Evolutionary conservation across 768 basidiomycete genomes (phyloP).

Genomic region (Suillus clintonianus): DNA sequence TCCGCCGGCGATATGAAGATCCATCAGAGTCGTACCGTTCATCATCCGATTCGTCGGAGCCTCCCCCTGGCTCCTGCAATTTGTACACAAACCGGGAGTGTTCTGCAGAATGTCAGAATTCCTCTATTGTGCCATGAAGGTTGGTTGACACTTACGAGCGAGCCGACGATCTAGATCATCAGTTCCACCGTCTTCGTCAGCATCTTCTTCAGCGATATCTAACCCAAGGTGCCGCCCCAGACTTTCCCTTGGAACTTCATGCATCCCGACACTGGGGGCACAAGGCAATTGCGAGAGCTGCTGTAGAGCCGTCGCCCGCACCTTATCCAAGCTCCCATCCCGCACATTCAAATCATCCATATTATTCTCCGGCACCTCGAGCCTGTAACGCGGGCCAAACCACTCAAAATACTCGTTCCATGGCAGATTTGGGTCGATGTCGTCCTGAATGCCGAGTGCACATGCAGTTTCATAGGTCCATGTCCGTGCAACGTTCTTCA

Average conservation of each 20-base stretch:
- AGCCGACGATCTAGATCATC: slow-evolving; percentile 70
- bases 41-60: slow-evolving; percentile 50
- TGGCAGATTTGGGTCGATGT: slow-evolving; percentile 75
- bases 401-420: slow-evolving; percentile 95
- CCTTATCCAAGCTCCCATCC: slow-evolving; percentile 77
- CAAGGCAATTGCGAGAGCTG: slow-evolving; percentile 60
- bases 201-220: slow-evolving; percentile 44
- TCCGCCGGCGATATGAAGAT: slow-evolving; percentile 43
- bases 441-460: slow-evolving; percentile 82
- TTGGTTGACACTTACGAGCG: slow-evolving; percentile 57
- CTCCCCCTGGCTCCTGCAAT: slow-evolving; percentile 51
- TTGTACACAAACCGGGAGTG: slow-evolving; percentile 67
- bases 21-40: slow-evolving; percentile 53
- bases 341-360: slow-evolving; percentile 91
- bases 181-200: slow-evolving; percentile 40
- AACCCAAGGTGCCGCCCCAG: slow-evolving; percentile 65
- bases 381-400: slow-evolving; percentile 92
- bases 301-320: slow-evolving; percentile 65
- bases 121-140: background rate
- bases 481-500: slow-evolving; percentile 91
- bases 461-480: slow-evolving; percentile 99
- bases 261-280: slow-evolving; percentile 87
- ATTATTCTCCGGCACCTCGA: slow-evolving; percentile 90
- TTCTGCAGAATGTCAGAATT: slow-evolving; percentile 40
- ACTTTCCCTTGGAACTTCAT: slow-evolving; percentile 76